Evolutionary conservation across 108 stramenopile species (phyloP), one percentile per base, ranked within the genome.

Genomic region (Bacterosira constricta): DNA sequence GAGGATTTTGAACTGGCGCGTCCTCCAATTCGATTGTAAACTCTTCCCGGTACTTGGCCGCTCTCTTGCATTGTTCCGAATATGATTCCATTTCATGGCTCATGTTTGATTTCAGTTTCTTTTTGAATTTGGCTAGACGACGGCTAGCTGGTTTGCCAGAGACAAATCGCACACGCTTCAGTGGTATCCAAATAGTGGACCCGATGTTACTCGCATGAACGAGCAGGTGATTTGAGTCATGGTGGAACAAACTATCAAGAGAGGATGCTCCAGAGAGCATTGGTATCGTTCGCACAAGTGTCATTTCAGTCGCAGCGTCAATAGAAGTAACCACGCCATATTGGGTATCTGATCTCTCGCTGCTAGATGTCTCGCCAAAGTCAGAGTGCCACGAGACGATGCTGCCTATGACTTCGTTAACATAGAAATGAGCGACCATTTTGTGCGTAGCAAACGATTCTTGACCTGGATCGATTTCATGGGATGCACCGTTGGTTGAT

Each of bases 261-360:
- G 46, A 42, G 8, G 23, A 60, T 26, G 17, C 59, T 32, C 38
- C 58, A 23, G 45, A 71, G 3, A 71, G 36, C 34, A 46, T 34
- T 2, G 44, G 57, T 35, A 71, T 35, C 12, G 66, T n/a, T 61
- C 66, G 45, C n/a, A 75, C 56, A 7, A 75, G 74, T 13, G 66
- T 66, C 13, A 35, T 34, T 25, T 67, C 37, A 10, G 37, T 59
- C 35, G 18, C 47, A 36, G n/a, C 45, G 35, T 75, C 42, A 25
- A 75, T 38, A 6, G 74, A 66, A 53, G 67, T 26, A 1, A 75
- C 74, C 17, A 53, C 20, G 34, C 66, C 74, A 27, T 75, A 75
- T 21, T 27, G 34, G 39, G 27, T 25, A 17, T 60, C 18, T n/a
- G 35, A 35, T 29, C 49, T 49, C 6, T 37, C 59, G 30, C 46